phyloP scores from a whole-genome alignment of 805 yeast genomes.

The Yamadazyma takamatsuzukensis region DNA sequence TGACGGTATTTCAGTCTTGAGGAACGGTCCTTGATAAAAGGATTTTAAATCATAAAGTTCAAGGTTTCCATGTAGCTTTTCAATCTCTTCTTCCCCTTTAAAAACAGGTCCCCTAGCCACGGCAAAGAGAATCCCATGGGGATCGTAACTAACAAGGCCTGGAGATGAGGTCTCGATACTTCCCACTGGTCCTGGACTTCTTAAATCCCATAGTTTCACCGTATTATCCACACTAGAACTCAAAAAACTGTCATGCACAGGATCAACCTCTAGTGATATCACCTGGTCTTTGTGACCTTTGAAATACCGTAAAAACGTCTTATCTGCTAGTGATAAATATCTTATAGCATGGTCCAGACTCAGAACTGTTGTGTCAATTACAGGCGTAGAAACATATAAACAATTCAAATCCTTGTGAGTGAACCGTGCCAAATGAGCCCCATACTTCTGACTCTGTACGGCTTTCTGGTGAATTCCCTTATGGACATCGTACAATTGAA shows the following conservation, averaged over 20 bases:
- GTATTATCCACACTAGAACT: slow-evolving; percentile 75
- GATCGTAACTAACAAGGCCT: slow-evolving; percentile 68
- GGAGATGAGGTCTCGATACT: slow-evolving; percentile 50
- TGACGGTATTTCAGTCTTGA: slow-evolving; percentile 17
- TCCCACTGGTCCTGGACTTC: slow-evolving; percentile 65
- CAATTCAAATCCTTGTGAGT: slow-evolving; percentile 71
- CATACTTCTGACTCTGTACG: slow-evolving; percentile 83
- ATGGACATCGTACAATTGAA: slow-evolving; percentile 75
- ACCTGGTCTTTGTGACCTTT: slow-evolving; percentile 83
- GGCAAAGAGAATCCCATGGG: slow-evolving; percentile 79
- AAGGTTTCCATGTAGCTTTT: slow-evolving; percentile 15
- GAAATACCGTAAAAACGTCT: slow-evolving; percentile 79
- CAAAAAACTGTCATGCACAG: slow-evolving; percentile 59
- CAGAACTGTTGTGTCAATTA: slow-evolving; percentile 31
- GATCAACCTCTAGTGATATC: slow-evolving; percentile 66
- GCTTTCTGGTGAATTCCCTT: slow-evolving; percentile 68
- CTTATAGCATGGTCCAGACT: slow-evolving; percentile 77
- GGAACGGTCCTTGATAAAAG: slow-evolving; percentile 57
- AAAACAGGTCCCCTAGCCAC: slow-evolving; percentile 33
- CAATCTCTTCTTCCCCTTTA: neutral
- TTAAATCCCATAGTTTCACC: slow-evolving; percentile 82
- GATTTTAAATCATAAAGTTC: slow-evolving; percentile 60
- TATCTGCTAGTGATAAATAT: slow-evolving; percentile 70
- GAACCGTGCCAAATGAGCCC: slow-evolving; percentile 82
- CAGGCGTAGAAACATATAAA: slow-evolving; percentile 74